phyloP scores from a whole-genome alignment of 768 basidiomycete species.

The Gyrodon lividus region DNA sequence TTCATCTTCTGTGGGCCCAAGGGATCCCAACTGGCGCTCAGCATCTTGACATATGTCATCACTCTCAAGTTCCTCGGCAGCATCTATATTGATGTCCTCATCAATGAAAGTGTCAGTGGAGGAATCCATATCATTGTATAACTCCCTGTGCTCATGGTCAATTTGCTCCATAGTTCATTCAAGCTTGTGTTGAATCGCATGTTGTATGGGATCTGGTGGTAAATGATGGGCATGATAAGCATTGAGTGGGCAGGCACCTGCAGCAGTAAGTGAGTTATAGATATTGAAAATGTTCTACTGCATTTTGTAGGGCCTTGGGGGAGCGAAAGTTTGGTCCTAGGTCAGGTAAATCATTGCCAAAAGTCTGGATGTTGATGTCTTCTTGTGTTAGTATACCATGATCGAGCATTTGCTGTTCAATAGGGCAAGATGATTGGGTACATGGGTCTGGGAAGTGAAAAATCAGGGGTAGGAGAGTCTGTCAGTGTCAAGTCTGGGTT shows the following conservation, averaged over 20 bases:
- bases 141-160: background rate
- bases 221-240: background rate
- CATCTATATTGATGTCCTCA: background rate
- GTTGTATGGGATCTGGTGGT: background rate
- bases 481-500: too few species aligned
- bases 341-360: background rate
- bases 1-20: background rate
- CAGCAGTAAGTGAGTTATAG: background rate
- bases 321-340: constrained; percentile 2
- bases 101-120: background rate
- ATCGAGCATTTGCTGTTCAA: too few species aligned
- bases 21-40: background rate
- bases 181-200: background rate
- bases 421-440: background rate
- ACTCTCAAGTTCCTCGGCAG: background rate
- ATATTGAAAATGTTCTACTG: background rate
- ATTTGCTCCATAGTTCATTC: background rate
- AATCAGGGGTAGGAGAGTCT: background rate
- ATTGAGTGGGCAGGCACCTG: background rate
- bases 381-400: background rate
- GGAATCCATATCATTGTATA: background rate
- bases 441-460: background rate
- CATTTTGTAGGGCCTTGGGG: background rate
- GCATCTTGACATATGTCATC: background rate
- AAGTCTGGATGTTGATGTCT: constrained; percentile 1